Evolutionary conservation across 2,329 filamentous ascomycete genomes (phyloP), one percentile per base, ranked within the genome.

Genomic region (Rhynchosporium secalis): DNA sequence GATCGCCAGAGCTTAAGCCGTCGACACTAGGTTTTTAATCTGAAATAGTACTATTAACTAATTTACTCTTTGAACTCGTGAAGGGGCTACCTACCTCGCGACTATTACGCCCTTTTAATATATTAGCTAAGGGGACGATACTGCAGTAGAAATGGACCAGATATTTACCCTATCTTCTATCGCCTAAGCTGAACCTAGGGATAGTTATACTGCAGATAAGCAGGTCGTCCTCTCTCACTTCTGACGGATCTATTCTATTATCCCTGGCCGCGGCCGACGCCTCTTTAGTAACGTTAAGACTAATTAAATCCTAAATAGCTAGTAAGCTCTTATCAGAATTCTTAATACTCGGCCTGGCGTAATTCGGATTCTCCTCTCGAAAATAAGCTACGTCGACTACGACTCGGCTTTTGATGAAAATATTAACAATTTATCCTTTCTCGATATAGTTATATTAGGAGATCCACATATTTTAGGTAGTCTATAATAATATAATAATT

Each of bases 311-410:
- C 60, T 38, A 58, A 26, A 3, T 26, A 46, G 33, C 7, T 20
- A 29, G 36, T 41, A 15, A 38, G 41, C 29, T 26, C 15, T 45
- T 56, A 10, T 45, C 40, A 10, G 28, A 31, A 13, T 38, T 38
- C 36, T 62, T 46, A 20, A 58, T 58, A 13, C 55, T 49, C 31
- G 62, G 62, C 61, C 59, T 68, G 31, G 60, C 12, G 28, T 71
- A 71, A 60, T 71, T 71, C n/a, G 69, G 68, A 58, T 72, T 72
- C 38, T 62, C 66, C 55, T 71, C 66, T 56, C 61, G 61, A 65
- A 73, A 74, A 56, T 64, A 68, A 49, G 61, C 61, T n/a, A 70
- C 63, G 67, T 74, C 66, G 31, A 74, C 58, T 55, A 75, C 71
- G 56, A 75, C 66, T 62, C 66, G 65, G 58, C 69, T 68, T 43